A percentile compares a stretch with the other conserved stretches of the same genome.
These are phyloP conservation scores for Zygoascus meyerae DNA, from an alignment of 1,139 yeast genomes.

Conservation along the genomic window DNA sequence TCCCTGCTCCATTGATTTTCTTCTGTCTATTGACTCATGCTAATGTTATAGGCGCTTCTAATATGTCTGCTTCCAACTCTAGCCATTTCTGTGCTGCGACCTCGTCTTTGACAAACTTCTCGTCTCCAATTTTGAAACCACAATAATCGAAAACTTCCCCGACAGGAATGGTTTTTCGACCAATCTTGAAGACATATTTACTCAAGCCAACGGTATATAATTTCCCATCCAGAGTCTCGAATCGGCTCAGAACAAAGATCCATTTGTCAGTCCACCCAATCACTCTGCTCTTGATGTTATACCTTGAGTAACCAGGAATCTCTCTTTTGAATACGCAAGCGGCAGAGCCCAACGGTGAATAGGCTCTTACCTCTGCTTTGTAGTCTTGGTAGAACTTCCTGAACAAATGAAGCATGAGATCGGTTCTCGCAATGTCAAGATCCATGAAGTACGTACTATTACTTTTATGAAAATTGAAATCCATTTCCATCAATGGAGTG, in stretches of 20 bases:
- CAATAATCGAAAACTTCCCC: constrained; percentile 49
- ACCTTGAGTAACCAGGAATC: constrained; percentile 59
- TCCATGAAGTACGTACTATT: constrained; percentile 85
- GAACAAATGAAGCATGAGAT: constrained; percentile 51
- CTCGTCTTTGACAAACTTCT: neutral
- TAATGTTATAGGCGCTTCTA: neutral
- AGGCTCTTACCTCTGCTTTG: constrained; percentile 50
- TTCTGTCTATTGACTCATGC: too few species aligned
- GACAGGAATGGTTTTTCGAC: constrained; percentile 67
- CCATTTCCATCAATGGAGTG: constrained; percentile 76
- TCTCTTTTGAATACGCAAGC: constrained; percentile 65
- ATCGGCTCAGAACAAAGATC: constrained; percentile 66
- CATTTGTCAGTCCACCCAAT: constrained; percentile 87
- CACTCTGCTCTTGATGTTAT: constrained; percentile 51
- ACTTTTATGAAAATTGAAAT: constrained; percentile 79
- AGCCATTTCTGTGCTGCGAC: constrained; percentile 21
- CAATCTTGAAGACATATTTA: constrained; percentile 73
- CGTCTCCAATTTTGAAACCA: constrained; percentile 47
- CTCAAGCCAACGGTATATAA: constrained; percentile 56
- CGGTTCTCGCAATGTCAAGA: constrained; percentile 71
- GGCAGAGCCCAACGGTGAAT: constrained; percentile 73
- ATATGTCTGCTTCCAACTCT: constrained; percentile 26
- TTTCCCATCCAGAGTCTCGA: constrained; percentile 41
- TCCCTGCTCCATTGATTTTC: too few species aligned
- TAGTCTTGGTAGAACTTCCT: constrained; percentile 27